Base-by-base conservation (phyloP, 805 yeast genomes). In the Nakazawaea holstii region DNA sequence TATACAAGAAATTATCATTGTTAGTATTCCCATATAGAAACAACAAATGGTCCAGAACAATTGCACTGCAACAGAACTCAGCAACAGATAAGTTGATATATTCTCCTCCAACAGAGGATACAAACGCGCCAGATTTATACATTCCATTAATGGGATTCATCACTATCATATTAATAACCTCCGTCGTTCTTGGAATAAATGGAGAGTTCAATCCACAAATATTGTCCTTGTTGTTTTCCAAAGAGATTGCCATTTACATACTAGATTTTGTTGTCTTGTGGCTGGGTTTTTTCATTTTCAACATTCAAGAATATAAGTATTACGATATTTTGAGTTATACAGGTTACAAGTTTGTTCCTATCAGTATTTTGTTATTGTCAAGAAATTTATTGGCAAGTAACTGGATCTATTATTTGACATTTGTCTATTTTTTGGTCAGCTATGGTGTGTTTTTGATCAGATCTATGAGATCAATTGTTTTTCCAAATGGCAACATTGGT, bases 121-220 rank as follows among this genome's bases (percentile, higher is more conserved):
- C 84, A 49, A 94, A 95, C 59, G 95, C 98, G 0, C 99, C 99
- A 2, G 99, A 94, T 63, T 76, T 94, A 70, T 94, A 94, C 65
- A 87, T 94, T 46, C 99, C 99, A 6, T 67, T 87, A 51, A 94
- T 95, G 97, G 87, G 97, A 1, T 78, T 86, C 57, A 79, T 89
- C 43, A 89, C 98, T 0, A 91, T 91, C 59, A 83, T 92, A 43
- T 69, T 94, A 51, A 73, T 88, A 33, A 82, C 92, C 77, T 92
- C 96, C 2, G 75, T 86, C 20, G 76, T 86, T 53, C 86, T 87
- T 49, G 99, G 99, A 9, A 67, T 92, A 45, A 78, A 82, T 48
- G 97, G 96, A 27, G 82, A 82, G 29, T 94, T 94, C 70, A 96
- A 92, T 57, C 99, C 99, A 0, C 91, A 91, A 61, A 73, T 90